Percentiles rank a stretch among this genome's conserved stretches.
Conservation (phyloP, 352 stramenopile species). For the Aphanomyces euteiches region DNA sequence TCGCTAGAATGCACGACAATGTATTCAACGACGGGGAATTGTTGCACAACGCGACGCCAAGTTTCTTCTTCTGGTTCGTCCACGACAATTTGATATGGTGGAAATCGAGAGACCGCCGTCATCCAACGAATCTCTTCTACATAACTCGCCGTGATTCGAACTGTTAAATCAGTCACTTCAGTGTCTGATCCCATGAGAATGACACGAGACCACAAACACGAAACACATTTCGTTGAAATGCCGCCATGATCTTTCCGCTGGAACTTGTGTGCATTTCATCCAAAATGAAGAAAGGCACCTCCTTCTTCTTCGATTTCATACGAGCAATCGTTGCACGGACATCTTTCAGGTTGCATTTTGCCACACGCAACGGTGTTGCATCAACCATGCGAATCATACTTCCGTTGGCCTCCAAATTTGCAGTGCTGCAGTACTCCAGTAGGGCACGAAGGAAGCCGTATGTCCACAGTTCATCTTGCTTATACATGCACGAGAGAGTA, state of each 20-base stretch:
- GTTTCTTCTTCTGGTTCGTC: not conserved
- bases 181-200: conserved; percentile 35
- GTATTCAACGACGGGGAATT: conserved; percentile 4
- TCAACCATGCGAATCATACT: conserved; percentile 29
- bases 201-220: conserved; percentile 34
- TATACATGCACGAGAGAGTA: conserved; percentile 19
- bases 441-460: conserved; percentile 33
- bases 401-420: not conserved
- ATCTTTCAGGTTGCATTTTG: conserved; percentile 20
- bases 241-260: conserved; percentile 26
- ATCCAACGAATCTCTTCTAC: not conserved
- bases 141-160: not conserved
- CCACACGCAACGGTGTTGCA: conserved; percentile 13
- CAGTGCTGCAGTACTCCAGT: conserved; percentile 27
- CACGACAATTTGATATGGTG: conserved; percentile 8
- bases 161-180: conserved; percentile 27
- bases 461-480: conserved; percentile 19
- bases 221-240: conserved; percentile 41
- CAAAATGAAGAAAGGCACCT: conserved; percentile 32
- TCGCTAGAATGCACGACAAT: not conserved
- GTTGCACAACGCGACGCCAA: not conserved
- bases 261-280: conserved; percentile 26
- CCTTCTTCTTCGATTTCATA: conserved; percentile 30
- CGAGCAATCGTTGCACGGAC: conserved; percentile 24
- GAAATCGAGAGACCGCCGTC: not conserved